Percentiles rank a stretch among this genome's conserved stretches.
Evolutionary conservation across 805 yeast species (phyloP).

Genomic region (Trichomonascus vanleenenianus): DNA sequence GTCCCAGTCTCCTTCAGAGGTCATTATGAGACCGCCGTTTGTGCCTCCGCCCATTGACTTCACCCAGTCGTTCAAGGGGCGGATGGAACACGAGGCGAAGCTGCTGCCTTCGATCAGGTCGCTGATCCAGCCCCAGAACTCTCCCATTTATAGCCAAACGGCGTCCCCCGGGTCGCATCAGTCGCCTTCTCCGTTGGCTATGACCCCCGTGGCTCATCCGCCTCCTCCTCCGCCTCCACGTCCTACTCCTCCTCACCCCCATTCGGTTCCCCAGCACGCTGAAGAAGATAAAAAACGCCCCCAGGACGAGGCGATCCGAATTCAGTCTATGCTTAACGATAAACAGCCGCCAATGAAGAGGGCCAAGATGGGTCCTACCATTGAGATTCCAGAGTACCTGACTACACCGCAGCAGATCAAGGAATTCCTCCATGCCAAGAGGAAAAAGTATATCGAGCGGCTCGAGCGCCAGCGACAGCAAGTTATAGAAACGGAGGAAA

Average conservation of each 20-base stretch:
- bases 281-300: too few species aligned
- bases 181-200: background rate
- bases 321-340: slow-evolving; percentile 11
- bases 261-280: slow-evolving; percentile 5
- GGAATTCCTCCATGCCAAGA: slow-evolving; percentile 28
- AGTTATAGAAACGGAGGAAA: slow-evolving; percentile 21
- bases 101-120: too few species aligned
- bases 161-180: background rate
- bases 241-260: background rate
- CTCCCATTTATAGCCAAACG: too few species aligned
- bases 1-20: background rate
- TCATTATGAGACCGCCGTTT: background rate
- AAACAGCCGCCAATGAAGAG: slow-evolving; percentile 1
- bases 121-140: too few species aligned
- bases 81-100: too few species aligned
- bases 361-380: background rate
- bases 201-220: background rate
- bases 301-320: background rate
- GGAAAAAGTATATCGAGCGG: slow-evolving; percentile 28
- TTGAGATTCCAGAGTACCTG: slow-evolving; percentile 21
- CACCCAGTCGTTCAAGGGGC: slow-evolving; percentile 2
- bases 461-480: slow-evolving; percentile 21
- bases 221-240: background rate
- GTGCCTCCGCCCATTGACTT: slow-evolving; percentile 4
- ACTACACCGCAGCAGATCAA: slow-evolving; percentile 22